phyloP scores from a whole-genome alignment of 805 yeast species.

The Kurtzmaniella fragi region DNA sequence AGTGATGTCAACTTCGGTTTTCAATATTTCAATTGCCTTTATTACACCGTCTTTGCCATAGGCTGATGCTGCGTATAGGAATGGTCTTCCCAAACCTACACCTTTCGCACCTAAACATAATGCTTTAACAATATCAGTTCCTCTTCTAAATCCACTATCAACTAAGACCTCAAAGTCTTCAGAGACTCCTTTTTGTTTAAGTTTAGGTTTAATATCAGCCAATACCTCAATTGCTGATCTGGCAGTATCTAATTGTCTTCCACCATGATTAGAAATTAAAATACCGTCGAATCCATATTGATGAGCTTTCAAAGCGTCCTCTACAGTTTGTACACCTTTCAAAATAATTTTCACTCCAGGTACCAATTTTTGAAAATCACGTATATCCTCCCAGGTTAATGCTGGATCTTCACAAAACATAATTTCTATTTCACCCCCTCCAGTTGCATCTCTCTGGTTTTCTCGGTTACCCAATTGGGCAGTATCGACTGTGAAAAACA shows the following conservation, averaged over 20 bases:
- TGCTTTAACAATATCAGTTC: conserved; percentile 63
- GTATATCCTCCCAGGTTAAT: conserved; percentile 27
- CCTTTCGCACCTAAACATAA: conserved; percentile 66
- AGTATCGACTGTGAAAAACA: conserved; percentile 53
- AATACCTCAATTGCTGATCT: conserved; percentile 73
- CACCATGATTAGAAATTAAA: conserved; percentile 87
- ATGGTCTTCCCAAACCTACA: conserved; percentile 67
- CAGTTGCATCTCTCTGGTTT: conserved; percentile 41
- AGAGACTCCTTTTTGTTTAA: conserved; percentile 42
- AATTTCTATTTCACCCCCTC: too few species aligned
- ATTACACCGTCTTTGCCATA: conserved; percentile 64
- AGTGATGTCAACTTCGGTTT: conserved; percentile 67
- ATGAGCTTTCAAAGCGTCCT: conserved; percentile 70
- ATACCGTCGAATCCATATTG: conserved; percentile 72
- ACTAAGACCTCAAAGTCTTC: conserved; percentile 49
- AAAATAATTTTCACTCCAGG: conserved; percentile 45
- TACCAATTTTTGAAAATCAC: conserved; percentile 13
- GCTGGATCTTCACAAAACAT: too few species aligned
- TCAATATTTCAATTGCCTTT: conserved; percentile 55
- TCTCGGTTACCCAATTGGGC: conserved; percentile 52
- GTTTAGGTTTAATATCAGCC: conserved; percentile 59
- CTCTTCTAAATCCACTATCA: conserved; percentile 70
- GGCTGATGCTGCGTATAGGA: conserved; percentile 56
- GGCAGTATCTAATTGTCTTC: conserved; percentile 79
- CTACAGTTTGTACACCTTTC: conserved; percentile 82